Conservation (phyloP, 495 filamentous ascomycete species). For the Trichoderma erinaceum region DNA sequence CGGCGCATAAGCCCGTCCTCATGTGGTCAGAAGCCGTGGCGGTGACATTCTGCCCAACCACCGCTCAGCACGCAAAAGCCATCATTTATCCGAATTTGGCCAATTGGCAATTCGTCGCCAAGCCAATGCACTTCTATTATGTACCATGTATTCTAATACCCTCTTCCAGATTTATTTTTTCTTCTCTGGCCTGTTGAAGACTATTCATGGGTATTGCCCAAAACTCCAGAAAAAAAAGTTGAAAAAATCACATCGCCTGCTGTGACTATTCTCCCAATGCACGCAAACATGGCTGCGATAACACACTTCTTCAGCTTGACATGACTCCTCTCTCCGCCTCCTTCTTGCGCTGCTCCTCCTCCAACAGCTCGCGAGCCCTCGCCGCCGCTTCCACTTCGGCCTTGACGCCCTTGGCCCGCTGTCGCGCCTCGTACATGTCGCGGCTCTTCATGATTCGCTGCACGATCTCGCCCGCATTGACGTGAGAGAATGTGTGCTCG, state of each 20-base stretch:
- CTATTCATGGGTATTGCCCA: background rate
- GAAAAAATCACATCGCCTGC: background rate
- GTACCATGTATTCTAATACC: no score
- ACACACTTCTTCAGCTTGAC: background rate
- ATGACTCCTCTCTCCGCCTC: conserved; percentile 23
- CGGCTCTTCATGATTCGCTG: conserved; percentile 78
- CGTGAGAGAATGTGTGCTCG: conserved; percentile 69
- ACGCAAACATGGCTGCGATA: background rate
- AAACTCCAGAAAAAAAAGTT: background rate
- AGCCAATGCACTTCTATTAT: background rate
- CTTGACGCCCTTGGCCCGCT: conserved; percentile 83
- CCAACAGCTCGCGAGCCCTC: conserved; percentile 46
- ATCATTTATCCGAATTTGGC: background rate
- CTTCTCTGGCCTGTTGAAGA: conserved; percentile 13
- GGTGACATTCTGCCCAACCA: background rate
- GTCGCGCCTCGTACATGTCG: conserved; percentile 80
- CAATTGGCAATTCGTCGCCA: background rate
- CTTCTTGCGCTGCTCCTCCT: conserved; percentile 43
- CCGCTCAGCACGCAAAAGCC: background rate
- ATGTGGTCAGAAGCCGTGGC: conserved; percentile 2
- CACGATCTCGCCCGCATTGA: conserved; percentile 92
- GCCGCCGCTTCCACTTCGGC: conserved; percentile 61
- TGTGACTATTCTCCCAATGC: background rate
- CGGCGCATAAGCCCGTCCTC: background rate
- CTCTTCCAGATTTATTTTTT: background rate